A percentile compares a stretch with the other conserved stretches of the same genome.
These are phyloP conservation scores for Trypanosoma lewisi DNA, from an alignment of 208 protist species.

Conservation along the genomic window DNA sequence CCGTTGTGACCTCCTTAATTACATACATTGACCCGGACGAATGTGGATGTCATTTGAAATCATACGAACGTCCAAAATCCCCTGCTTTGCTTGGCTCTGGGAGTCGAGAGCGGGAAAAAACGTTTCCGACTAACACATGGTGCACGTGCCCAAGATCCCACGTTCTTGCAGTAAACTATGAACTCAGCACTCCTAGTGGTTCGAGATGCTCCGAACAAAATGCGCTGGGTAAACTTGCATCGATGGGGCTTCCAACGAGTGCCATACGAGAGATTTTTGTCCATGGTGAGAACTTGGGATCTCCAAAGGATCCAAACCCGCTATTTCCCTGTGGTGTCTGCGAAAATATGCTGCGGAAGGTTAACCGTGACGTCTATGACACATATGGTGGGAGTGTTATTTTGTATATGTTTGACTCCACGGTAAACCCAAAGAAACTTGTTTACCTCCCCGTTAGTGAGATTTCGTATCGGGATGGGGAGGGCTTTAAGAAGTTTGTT, in stretches of 20 bases:
- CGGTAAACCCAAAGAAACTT: slow-evolving; percentile 57
- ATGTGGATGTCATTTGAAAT: slow-evolving; percentile 46
- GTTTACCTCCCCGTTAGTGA: slow-evolving; percentile 79
- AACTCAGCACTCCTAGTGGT: slow-evolving; percentile 88
- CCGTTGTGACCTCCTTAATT: slow-evolving; percentile 82
- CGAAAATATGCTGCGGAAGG: slow-evolving; percentile 89
- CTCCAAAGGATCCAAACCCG: slow-evolving; percentile 73
- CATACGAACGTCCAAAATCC: not conserved
- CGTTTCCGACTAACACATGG: slow-evolving; percentile 49
- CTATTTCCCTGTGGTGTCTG: slow-evolving; percentile 90
- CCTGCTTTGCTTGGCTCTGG: not conserved
- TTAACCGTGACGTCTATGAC: slow-evolving; percentile 64
- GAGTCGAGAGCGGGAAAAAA: not conserved
- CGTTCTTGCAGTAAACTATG: slow-evolving; percentile 87
- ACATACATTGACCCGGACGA: slow-evolving; percentile 75
- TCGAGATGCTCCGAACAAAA: slow-evolving; percentile 91
- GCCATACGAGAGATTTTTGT: slow-evolving; percentile 85
- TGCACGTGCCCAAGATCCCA: slow-evolving; percentile 63
- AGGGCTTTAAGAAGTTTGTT: slow-evolving; percentile 78
- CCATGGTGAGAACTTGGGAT: slow-evolving; percentile 52
- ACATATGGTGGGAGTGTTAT: slow-evolving; percentile 73
- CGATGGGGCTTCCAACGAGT: slow-evolving; percentile 72
- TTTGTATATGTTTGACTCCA: slow-evolving; percentile 89
- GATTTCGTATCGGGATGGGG: slow-evolving; percentile 75
- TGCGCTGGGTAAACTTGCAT: slow-evolving; percentile 80